A percentile compares a stretch with the other conserved stretches of the same genome.
Evolutionary conservation across 176 grass and related monocot genomes (phyloP).

Genomic region (bread wheat (Triticum aestivum)): DNA sequence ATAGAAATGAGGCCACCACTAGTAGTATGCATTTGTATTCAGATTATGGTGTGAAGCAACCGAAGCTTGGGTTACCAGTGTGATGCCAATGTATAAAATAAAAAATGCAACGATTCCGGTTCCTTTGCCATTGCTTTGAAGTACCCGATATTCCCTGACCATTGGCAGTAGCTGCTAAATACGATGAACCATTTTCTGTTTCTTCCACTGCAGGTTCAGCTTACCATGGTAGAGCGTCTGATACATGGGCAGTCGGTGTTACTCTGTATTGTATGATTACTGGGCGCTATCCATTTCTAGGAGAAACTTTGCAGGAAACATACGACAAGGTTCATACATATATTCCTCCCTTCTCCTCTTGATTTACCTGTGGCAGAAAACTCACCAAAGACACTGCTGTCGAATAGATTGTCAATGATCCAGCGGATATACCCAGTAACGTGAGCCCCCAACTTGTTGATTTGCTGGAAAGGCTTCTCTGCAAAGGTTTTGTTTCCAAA

Average conservation of each 20-base stretch:
- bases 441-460: conserved; percentile 62
- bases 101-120: background rate
- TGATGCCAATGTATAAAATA: background rate
- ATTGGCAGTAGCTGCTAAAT: conserved; percentile 12
- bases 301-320: conserved; percentile 74
- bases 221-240: conserved; percentile 67
- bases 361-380: conserved; percentile 15
- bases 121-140: background rate
- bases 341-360: background rate
- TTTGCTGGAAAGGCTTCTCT: conserved; percentile 79
- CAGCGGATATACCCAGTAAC: conserved; percentile 46
- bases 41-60: background rate
- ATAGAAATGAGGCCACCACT: background rate
- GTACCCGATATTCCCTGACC: conserved; percentile 12
- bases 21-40: background rate
- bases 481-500: conserved; percentile 56
- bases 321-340: conserved; percentile 67
- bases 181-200: background rate
- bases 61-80: background rate
- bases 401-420: conserved; percentile 64
- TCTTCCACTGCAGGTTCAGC: conserved; percentile 47
- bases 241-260: conserved; percentile 84
- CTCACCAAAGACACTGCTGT: background rate
- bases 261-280: conserved; percentile 72
- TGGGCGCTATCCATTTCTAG: conserved; percentile 79